Percentiles rank a stretch among this genome's conserved stretches.
Evolutionary conservation across 2,329 filamentous ascomycete genomes (phyloP).

Genomic region (Fusarium sp.): DNA sequence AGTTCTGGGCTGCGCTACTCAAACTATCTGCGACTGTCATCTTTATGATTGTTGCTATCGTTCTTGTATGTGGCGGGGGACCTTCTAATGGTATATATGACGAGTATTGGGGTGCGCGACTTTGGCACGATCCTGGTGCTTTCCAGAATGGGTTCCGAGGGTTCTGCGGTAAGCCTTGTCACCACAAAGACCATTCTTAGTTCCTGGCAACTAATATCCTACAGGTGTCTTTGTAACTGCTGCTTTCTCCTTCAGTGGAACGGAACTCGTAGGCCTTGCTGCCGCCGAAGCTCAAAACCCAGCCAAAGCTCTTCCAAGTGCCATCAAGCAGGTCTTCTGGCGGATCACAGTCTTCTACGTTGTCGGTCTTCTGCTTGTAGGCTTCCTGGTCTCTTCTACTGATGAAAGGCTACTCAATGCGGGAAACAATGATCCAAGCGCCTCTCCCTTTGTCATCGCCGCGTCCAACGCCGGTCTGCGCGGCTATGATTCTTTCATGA

Average conservation of each 20-base stretch:
- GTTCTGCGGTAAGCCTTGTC: slow-evolving; percentile 65
- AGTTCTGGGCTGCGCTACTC: slow-evolving; percentile 66
- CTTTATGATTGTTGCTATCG: slow-evolving; percentile 70
- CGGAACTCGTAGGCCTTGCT: slow-evolving; percentile 77
- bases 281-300: slow-evolving; percentile 77
- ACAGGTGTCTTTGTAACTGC: slow-evolving; percentile 64
- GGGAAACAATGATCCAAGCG: slow-evolving; percentile 49
- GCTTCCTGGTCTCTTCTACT: slow-evolving; percentile 58
- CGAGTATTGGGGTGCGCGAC: slow-evolving; percentile 60
- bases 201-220: background rate
- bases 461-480: slow-evolving; percentile 61
- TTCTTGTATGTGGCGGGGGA: slow-evolving; percentile 68
- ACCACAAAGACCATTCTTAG: rapidly evolving
- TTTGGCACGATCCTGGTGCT: slow-evolving; percentile 61
- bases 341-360: slow-evolving; percentile 66
- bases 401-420: slow-evolving; percentile 60
- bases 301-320: slow-evolving; percentile 76
- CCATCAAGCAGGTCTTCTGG: slow-evolving; percentile 81
- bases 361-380: slow-evolving; percentile 61
- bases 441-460: slow-evolving; percentile 67
- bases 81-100: slow-evolving; percentile 57
- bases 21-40: slow-evolving; percentile 67
- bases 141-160: slow-evolving; percentile 81
- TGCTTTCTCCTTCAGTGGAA: slow-evolving; percentile 77
- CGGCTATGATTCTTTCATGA: slow-evolving; percentile 66